Base-by-base conservation (phyloP, 257 asterid species). In the Nicotiana knightiana region DNA sequence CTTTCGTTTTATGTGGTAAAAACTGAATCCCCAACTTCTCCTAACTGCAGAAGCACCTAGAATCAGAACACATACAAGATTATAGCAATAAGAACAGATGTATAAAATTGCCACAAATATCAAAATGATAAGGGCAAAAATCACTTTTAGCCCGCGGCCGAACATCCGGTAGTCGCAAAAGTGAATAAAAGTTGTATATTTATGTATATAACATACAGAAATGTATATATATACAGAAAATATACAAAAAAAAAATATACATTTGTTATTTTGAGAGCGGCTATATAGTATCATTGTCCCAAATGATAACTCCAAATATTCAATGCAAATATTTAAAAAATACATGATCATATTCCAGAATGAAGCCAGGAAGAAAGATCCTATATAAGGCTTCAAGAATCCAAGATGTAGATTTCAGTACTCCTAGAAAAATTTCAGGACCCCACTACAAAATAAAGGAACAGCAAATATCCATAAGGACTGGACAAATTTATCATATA, bases 1-100 rank as follows among this genome's bases (percentile, higher is more conserved):
- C 67, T 80, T 64, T 43, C 39, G 65, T 51, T 16, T 35, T 73
- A 54, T 81, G 70, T 32, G 84, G 21, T 85, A 37, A 70, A 21
- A 12, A 55, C 64, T 28, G 62, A 63, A 48, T 10, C 51, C 28
- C 26, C 76, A 63, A 43, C 53, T 35, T 79, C 62, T 63, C 82
- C 62, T 73, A 59, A 61, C 57, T 79, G 79, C 62, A 73, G 63
- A 51, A 15, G 80, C 63, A 51, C 80, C 64, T 51, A 75, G 2
- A 26, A 75, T 75, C 63, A 75, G 9, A 51, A 75, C 63, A 75
- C 63, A 51, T 21, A 11, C n/a, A 39, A 70, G 77, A 21, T 11
- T 18, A 9, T 8, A 51, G 16, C 63, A 75, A 48, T 73, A 26
- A 73, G 79, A 73, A 28, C 46, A 75, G 28, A 75, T 18, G 53